Conservation (phyloP, 177 flowering plant species). For the Vitis hybrid region DNA sequence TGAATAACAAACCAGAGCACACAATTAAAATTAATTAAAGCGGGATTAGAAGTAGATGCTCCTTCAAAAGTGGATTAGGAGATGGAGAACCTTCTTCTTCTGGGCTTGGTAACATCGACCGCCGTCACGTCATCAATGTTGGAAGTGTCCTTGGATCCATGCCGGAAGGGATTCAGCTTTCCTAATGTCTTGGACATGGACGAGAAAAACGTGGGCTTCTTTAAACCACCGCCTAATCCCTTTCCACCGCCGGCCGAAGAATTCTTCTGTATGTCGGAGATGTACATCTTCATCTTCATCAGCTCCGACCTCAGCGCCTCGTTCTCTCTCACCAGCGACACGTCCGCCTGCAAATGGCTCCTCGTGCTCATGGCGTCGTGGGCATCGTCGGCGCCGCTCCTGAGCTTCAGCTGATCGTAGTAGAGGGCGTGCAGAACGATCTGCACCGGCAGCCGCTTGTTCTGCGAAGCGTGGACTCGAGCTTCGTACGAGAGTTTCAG, state of each 20-base stretch:
- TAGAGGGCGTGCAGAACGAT: slow-evolving; percentile 86
- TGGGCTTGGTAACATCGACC: slow-evolving; percentile 69
- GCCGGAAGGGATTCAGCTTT: slow-evolving; percentile 82
- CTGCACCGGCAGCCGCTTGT: slow-evolving; percentile 87
- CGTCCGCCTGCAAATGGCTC: slow-evolving; percentile 62
- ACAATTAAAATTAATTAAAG: no score
- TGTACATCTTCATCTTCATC: slow-evolving; percentile 73
- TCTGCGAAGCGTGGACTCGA: slow-evolving; percentile 84
- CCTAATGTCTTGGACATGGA: slow-evolving; percentile 86
- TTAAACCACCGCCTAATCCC: slow-evolving; percentile 11
- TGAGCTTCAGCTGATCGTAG: slow-evolving; percentile 81
- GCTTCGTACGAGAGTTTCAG: slow-evolving; percentile 85
- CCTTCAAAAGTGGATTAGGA: slow-evolving; percentile 35
- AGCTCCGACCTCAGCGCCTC: slow-evolving; percentile 74
- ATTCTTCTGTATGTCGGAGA: slow-evolving; percentile 56
- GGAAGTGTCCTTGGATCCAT: slow-evolving; percentile 90
- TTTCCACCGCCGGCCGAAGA: slow-evolving; percentile 3
- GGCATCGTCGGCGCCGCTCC: slow-evolving; percentile 55
- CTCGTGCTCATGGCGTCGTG: slow-evolving; percentile 45
- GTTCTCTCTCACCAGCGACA: slow-evolving; percentile 70
- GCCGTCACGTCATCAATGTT: slow-evolving; percentile 47
- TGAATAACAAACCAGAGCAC: no score
- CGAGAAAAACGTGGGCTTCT: slow-evolving; percentile 66
- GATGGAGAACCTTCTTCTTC: slow-evolving; percentile 89
- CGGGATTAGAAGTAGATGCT: background rate